Conservation (phyloP, 148 eudicot genomes). For the Cornus kousa region DNA sequence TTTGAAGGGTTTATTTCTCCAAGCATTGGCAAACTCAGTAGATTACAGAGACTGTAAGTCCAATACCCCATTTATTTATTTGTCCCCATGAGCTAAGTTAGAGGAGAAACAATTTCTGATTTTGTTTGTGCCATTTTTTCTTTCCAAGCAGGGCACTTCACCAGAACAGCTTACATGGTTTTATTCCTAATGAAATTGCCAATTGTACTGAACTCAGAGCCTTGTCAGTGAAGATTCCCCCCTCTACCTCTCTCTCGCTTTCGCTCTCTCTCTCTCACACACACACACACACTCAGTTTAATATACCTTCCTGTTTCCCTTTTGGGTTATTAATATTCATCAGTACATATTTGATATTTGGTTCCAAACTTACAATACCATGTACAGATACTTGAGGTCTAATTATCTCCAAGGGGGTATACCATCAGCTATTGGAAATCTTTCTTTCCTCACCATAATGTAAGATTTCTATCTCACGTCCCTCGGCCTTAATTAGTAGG, state of each 20-base stretch:
- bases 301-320: background rate
- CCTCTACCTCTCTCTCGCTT: background rate
- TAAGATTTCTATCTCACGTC: slow-evolving; percentile 31
- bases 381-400: slow-evolving; percentile 72
- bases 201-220: slow-evolving; percentile 88
- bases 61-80: background rate
- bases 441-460: slow-evolving; percentile 72
- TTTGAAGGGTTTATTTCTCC: slow-evolving; percentile 86
- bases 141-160: slow-evolving; percentile 72
- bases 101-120: slow-evolving; percentile 6
- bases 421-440: slow-evolving; percentile 85
- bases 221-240: slow-evolving; percentile 48
- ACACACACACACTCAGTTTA: background rate
- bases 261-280: too few species aligned
- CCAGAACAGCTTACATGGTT: slow-evolving; percentile 87
- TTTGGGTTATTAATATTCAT: background rate
- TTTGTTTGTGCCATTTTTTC: background rate
- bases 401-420: slow-evolving; percentile 96
- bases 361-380: background rate
- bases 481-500: background rate
- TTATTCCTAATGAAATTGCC: slow-evolving; percentile 77
- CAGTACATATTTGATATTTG: background rate
- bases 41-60: slow-evolving; percentile 89
- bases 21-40: slow-evolving; percentile 74
- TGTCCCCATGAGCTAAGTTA: background rate